These are phyloP conservation scores for Lactifluus echinatus DNA, from an alignment of 768 basidiomycete genomes.

Conservation along the genomic window DNA sequence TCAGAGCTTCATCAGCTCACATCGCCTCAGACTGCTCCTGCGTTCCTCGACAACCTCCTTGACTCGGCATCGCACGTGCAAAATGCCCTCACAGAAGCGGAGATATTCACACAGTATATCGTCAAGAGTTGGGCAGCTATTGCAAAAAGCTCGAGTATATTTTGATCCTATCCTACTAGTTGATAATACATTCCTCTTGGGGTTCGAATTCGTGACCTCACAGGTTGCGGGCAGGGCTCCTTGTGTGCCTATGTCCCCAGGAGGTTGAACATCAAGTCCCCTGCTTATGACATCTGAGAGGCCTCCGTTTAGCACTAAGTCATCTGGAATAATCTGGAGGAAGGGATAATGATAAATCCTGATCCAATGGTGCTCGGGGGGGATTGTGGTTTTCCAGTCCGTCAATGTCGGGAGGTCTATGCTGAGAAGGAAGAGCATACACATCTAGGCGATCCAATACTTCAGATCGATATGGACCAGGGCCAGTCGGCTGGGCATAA, in stretches of 20 bases:
- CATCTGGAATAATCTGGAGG: background rate
- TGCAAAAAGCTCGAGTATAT: constrained; percentile 53
- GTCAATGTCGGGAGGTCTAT: no score
- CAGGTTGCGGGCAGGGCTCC: background rate
- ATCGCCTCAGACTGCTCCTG: constrained; percentile 56
- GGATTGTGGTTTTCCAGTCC: no score
- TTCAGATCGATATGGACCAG: no score
- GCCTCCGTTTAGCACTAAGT: background rate
- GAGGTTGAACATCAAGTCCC: background rate
- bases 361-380: no score
- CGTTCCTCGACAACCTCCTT: constrained; percentile 61
- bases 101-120: constrained; percentile 51
- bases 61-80: constrained; percentile 39
- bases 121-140: constrained; percentile 66
- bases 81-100: constrained; percentile 42
- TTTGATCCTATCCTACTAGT: constrained; percentile 24
- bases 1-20: constrained; percentile 71
- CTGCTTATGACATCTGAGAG: background rate
- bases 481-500: no score
- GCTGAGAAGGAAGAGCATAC: no score
- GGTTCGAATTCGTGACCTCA: background rate
- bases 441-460: no score
- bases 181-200: background rate
- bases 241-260: background rate
- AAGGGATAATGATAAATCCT: no score